These are phyloP conservation scores for Penicillium sp. DNA, from an alignment of 2,329 filamentous ascomycete genomes.

Conservation along the genomic window DNA sequence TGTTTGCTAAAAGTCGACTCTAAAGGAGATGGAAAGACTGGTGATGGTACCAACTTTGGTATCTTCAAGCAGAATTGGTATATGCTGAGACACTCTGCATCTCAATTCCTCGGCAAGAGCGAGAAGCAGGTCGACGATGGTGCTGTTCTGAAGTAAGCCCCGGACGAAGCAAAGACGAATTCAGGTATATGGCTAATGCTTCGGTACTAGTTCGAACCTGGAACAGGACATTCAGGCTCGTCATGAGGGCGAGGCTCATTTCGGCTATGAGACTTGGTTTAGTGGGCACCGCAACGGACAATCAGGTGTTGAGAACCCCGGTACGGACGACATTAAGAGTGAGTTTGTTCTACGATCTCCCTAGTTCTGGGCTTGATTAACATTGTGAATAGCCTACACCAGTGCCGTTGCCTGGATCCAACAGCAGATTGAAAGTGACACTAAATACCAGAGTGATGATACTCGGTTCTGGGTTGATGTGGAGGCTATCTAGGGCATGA, in stretches of 20 bases:
- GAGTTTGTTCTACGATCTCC: background rate
- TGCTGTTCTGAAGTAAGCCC: constrained; percentile 26
- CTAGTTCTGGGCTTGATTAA: background rate
- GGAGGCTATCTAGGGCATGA: constrained; percentile 15
- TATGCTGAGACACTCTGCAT: constrained; percentile 28
- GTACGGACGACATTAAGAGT: constrained; percentile 23
- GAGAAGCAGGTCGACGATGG: constrained; percentile 24
- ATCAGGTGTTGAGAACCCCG: constrained; percentile 18
- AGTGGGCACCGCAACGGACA: constrained; percentile 26
- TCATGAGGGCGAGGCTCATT: constrained; percentile 21
- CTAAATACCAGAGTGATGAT: constrained; percentile 25
- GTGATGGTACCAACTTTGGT: constrained; percentile 32
- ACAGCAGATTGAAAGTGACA: constrained; percentile 24
- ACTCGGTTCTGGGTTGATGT: constrained; percentile 31
- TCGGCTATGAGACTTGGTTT: constrained; percentile 24
- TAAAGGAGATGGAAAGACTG: constrained; percentile 28
- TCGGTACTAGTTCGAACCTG: constrained; percentile 13
- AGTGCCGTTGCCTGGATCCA: constrained; percentile 30
- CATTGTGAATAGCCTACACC: constrained; percentile 21
- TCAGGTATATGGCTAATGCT: background rate
- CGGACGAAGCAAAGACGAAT: rapidly evolving
- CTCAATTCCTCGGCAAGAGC: constrained; percentile 23
- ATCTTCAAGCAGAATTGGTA: constrained; percentile 35
- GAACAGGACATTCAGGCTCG: constrained; percentile 22
- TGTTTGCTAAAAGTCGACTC: background rate